These are phyloP conservation scores for Penicillium waksmanii DNA, from an alignment of 495 filamentous ascomycete species.

Conservation along the genomic window DNA sequence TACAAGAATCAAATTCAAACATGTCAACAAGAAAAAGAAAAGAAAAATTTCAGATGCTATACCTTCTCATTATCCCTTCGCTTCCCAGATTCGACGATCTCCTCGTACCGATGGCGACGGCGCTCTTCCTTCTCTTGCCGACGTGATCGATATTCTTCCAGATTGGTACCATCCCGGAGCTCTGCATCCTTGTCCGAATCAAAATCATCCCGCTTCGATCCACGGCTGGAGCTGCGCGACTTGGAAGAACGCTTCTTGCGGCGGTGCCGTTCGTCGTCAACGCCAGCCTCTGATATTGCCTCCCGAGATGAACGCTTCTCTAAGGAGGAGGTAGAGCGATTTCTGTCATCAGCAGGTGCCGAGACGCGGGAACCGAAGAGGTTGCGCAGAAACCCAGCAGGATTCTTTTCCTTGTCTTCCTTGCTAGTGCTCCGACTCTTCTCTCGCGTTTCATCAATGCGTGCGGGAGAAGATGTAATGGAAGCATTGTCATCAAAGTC, in stretches of 20 bases:
- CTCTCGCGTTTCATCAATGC: slow-evolving; percentile 32
- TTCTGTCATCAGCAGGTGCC: slow-evolving; percentile 33
- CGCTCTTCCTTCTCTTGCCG: slow-evolving; percentile 45
- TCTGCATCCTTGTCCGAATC: slow-evolving; percentile 31
- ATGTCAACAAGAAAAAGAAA: slow-evolving; percentile 30
- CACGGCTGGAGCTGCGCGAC: slow-evolving; percentile 41
- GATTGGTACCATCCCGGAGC: slow-evolving; percentile 33
- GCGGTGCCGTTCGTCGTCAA: slow-evolving; percentile 45
- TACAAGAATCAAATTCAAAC: slow-evolving; percentile 30
- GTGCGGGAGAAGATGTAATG: slow-evolving; percentile 38
- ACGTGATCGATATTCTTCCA: slow-evolving; percentile 42
- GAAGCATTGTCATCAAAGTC: slow-evolving; percentile 41
- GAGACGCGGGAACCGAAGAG: slow-evolving; percentile 45
- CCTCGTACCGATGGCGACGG: slow-evolving; percentile 45
- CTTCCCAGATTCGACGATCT: slow-evolving; percentile 39
- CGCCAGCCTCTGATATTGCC: slow-evolving; percentile 41
- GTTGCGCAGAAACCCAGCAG: slow-evolving; percentile 40
- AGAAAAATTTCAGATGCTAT: slow-evolving; percentile 46
- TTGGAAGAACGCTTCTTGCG: slow-evolving; percentile 49
- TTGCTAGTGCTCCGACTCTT: slow-evolving; percentile 28
- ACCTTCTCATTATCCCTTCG: slow-evolving; percentile 47
- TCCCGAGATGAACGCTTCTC: slow-evolving; percentile 43
- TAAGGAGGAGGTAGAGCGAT: slow-evolving; percentile 37
- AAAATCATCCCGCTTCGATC: slow-evolving; percentile 30
- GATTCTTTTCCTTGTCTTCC: slow-evolving; percentile 39